Base-by-base conservation (phyloP, 176 grass and related monocot genomes). In the Pontederia paniculata region DNA sequence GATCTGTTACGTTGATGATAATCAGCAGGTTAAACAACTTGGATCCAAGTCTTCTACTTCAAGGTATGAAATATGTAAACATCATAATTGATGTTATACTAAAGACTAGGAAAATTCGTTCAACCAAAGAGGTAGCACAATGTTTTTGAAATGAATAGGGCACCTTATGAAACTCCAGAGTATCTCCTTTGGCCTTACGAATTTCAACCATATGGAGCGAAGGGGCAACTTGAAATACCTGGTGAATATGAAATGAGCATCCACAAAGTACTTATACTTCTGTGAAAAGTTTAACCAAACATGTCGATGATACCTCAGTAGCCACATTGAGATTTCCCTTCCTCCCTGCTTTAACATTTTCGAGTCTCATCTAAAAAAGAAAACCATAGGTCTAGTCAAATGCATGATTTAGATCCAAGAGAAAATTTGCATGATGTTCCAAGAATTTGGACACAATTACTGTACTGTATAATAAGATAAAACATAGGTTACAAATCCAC, bases 261-360 rank as follows among this genome's bases (percentile, higher is more conserved):
- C 50, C 66, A 4, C 16, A 12, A 54, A 71, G 63, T 43, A 37
- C 7, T 37, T 37, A 6, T 37, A 6, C 5, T 3, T 5, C 28
- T 37, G 5, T 37, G 7, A 37, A 37, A 37, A 37, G 7, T 37
- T 6, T 37, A 37, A 37, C 28, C 28, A 37, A 37, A 37, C 28
- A 37, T 37, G 3, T 37, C 1, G 7, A 37, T 37, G 3, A 37
- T 50, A 83, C 90, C 87, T 98, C 86, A 54, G 93, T 98, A 55
- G 93, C 80, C 58, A 98, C 83, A 84, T 91, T 98, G 47, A 98
- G 83, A 82, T 98, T 98, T 63, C 93, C 93, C 73, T 98, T 98
- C 73, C 93, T 84, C 42, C 93, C 93, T 59, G 93, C 93, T 84
- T 84, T 98, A 0, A 78, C 52, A 41, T 91, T 98, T 58, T 98